phyloP scores from a whole-genome alignment of 352 stramenopile species.

The Pythium vanterpoolii region DNA sequence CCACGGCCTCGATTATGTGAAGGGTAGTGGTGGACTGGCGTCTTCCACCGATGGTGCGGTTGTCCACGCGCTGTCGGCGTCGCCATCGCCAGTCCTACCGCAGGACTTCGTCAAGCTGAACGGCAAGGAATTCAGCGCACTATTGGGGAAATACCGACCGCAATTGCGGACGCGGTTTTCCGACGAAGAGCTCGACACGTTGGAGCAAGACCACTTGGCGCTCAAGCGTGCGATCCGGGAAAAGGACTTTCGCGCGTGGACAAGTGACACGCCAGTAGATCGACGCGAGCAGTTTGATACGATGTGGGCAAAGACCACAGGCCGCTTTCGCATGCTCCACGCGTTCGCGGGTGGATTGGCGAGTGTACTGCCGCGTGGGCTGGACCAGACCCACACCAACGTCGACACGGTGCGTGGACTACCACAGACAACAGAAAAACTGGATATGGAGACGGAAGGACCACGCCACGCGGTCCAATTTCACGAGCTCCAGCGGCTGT shows the following conservation, averaged over 20 bases:
- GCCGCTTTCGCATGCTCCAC: constrained; percentile 48
- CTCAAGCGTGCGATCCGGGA: constrained; percentile 29
- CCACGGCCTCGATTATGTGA: background rate
- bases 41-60: too few species aligned
- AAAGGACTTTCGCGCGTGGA: constrained; percentile 19
- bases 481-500: constrained; percentile 11
- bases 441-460: constrained; percentile 20
- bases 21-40: background rate
- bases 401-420: background rate
- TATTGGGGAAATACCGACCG: constrained; percentile 33
- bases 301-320: constrained; percentile 33
- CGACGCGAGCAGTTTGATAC: constrained; percentile 34
- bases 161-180: constrained; percentile 20
- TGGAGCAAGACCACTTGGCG: constrained; percentile 36
- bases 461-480: constrained; percentile 25
- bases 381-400: background rate
- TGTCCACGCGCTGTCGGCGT: background rate
- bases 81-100: constrained; percentile 41
- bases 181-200: constrained; percentile 33
- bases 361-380: constrained; percentile 31
- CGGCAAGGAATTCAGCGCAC: constrained; percentile 40
- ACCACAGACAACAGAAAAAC: background rate
- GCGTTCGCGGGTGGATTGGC: constrained; percentile 56
- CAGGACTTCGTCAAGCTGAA: constrained; percentile 46
- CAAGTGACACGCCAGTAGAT: background rate